These are phyloP conservation scores for Protomyces macrosporus DNA, from an alignment of 1,139 yeast species.

Conservation along the genomic window DNA sequence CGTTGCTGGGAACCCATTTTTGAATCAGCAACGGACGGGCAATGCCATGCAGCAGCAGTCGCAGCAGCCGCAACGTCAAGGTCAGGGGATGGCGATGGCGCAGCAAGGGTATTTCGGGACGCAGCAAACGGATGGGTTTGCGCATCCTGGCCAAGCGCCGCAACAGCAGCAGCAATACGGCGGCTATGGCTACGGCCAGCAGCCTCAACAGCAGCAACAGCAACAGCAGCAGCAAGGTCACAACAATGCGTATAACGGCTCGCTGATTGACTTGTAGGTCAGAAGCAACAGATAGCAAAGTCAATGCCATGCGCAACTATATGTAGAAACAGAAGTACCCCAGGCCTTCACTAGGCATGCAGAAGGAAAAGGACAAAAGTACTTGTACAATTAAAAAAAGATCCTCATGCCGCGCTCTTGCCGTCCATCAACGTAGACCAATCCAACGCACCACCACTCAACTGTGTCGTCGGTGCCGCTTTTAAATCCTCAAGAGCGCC, in stretches of 20 bases:
- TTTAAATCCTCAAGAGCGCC: not conserved
- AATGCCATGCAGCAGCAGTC: conserved; percentile 9
- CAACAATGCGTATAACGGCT: conserved; percentile 8
- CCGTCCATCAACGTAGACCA: not conserved
- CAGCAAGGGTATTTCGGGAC: conserved; percentile 7
- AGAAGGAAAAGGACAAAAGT: not conserved
- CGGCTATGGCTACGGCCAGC: conserved; percentile 1
- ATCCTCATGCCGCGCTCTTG: too few species aligned
- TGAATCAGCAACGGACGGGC: conserved; percentile 22
- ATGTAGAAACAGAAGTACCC: too few species aligned
- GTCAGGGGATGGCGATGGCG: not conserved
- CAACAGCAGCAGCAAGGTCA: conserved; percentile 11
- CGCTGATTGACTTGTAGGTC: conserved; percentile 16
- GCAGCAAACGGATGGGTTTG: conserved; percentile 26
- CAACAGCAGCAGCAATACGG: conserved; percentile 1
- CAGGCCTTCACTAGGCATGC: too few species aligned
- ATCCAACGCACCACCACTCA: not conserved
- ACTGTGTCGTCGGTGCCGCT: not conserved
- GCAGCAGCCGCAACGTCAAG: conserved; percentile 11
- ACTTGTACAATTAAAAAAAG: not conserved
- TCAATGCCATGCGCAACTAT: too few species aligned
- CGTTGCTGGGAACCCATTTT: conserved; percentile 14
- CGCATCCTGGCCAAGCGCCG: conserved; percentile 24
- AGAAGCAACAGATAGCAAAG: not conserved
- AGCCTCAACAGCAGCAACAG: conserved; percentile 1